Conservation (phyloP, 495 filamentous ascomycete genomes). For the Penicillium lividum region DNA sequence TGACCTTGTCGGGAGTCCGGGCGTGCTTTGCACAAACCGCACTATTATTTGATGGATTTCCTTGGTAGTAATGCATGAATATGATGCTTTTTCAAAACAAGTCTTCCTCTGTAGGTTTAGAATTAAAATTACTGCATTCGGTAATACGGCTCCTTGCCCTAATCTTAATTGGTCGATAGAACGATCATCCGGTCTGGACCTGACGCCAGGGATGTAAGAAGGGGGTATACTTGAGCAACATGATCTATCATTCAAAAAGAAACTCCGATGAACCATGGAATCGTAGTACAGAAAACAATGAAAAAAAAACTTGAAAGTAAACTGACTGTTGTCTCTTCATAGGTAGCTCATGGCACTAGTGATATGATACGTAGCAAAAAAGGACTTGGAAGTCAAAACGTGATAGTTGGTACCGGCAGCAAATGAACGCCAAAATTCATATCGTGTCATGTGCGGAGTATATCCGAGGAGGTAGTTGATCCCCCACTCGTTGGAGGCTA, state of each 20-base stretch:
- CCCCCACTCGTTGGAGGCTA: not conserved
- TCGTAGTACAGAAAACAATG: not conserved
- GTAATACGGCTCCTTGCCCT: not conserved
- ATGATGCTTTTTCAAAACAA: not conserved
- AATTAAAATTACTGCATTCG: not conserved
- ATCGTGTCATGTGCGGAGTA: slow-evolving; percentile 16
- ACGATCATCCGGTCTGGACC: slow-evolving; percentile 2
- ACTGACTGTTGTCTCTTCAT: not conserved
- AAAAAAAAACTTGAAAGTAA: not conserved
- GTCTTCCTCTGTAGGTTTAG: not conserved
- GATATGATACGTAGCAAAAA: slow-evolving; percentile 11
- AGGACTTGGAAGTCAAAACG: not conserved
- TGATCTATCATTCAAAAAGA: slow-evolving; percentile 3
- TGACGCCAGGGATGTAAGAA: slow-evolving; percentile 13
- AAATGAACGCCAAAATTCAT: slow-evolving; percentile 24
- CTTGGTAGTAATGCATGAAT: slow-evolving; percentile 1
- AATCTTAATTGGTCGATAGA: not conserved
- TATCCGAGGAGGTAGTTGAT: slow-evolving; percentile 7
- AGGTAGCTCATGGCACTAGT: not conserved
- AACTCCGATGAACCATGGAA: not conserved
- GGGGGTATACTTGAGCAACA: not conserved
- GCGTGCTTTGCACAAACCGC: slow-evolving; percentile 19
- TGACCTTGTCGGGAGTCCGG: slow-evolving; percentile 10
- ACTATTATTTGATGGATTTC: slow-evolving; percentile 5
- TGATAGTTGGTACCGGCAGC: slow-evolving; percentile 11